Evolutionary conservation across 75 land plant species (phyloP).

Genomic region (Cupressus sempervirens): DNA sequence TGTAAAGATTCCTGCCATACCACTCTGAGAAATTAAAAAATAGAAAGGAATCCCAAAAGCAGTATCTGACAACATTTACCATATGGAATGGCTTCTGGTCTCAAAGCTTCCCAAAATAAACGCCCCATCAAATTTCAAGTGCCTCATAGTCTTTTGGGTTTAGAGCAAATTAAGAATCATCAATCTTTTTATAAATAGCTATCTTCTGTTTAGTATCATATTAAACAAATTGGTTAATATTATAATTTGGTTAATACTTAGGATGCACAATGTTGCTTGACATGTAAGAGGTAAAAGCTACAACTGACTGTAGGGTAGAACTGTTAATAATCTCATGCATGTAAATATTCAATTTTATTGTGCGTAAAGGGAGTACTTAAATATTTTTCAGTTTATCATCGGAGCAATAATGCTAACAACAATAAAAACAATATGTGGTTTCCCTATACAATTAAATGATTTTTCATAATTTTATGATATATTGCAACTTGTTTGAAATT

Average conservation of each 20-base stretch:
- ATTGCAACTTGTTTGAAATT: neutral
- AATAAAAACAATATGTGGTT: neutral
- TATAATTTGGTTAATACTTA: neutral
- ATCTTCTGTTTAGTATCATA: neutral
- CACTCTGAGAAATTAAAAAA: neutral
- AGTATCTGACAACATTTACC: neutral
- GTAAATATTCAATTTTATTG: neutral
- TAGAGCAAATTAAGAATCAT: neutral
- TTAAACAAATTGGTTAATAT: too few species aligned
- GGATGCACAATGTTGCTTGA: neutral
- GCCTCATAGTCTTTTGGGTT: neutral
- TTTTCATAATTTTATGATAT: neutral
- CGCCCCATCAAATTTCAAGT: neutral
- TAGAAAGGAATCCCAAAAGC: neutral
- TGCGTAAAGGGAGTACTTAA: neutral
- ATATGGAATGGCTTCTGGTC: too few species aligned
- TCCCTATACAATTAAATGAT: neutral
- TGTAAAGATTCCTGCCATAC: neutral
- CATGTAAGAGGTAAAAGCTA: neutral
- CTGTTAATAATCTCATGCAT: neutral
- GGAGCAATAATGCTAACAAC: neutral
- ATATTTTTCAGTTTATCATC: neutral
- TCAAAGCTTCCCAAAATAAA: too few species aligned
- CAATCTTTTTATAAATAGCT: neutral
- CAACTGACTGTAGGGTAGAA: neutral